Evolutionary conservation across 305 asterid genomes (phyloP).

Genomic region (Ilex paraguariensis): DNA sequence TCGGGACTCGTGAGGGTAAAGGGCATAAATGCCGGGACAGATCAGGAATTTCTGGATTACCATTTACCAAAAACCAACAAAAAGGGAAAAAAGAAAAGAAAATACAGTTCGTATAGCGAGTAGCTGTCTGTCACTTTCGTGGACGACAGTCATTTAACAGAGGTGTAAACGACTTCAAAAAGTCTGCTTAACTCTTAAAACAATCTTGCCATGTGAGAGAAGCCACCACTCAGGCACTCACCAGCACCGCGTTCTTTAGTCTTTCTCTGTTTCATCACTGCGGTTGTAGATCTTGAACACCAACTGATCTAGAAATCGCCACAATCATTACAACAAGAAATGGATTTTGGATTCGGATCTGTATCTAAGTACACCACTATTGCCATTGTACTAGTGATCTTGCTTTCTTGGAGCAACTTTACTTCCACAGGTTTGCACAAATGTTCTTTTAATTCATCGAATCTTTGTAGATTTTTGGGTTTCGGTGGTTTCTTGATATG

Average conservation of each 20-base stretch:
- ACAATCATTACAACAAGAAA: constrained; percentile 4
- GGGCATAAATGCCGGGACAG: too few relatives aligned
- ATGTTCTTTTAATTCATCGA: not conserved
- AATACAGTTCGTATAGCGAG: too few relatives aligned
- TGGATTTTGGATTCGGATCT: constrained; percentile 15
- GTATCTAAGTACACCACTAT: constrained; percentile 8
- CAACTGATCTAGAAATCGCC: not conserved
- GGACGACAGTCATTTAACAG: too few relatives aligned
- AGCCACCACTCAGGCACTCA: too few relatives aligned
- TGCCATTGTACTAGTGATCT: constrained; percentile 7
- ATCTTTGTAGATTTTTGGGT: not conserved
- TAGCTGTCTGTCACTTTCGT: too few relatives aligned
- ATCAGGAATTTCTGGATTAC: too few relatives aligned
- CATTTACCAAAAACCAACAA: too few relatives aligned
- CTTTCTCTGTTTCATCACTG: not conserved
- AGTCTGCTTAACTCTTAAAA: too few relatives aligned
- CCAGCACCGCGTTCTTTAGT: not conserved
- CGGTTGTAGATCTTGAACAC: not conserved
- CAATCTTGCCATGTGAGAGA: too few relatives aligned
- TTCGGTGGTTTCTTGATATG: not conserved
- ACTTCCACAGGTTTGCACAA: not conserved
- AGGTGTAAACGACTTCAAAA: too few relatives aligned
- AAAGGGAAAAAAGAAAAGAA: too few relatives aligned
- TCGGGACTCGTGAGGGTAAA: too few relatives aligned
- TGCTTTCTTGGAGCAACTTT: constrained; percentile 7